Conservation (phyloP, 441 rosid genomes). For the Erodium trifolium region DNA sequence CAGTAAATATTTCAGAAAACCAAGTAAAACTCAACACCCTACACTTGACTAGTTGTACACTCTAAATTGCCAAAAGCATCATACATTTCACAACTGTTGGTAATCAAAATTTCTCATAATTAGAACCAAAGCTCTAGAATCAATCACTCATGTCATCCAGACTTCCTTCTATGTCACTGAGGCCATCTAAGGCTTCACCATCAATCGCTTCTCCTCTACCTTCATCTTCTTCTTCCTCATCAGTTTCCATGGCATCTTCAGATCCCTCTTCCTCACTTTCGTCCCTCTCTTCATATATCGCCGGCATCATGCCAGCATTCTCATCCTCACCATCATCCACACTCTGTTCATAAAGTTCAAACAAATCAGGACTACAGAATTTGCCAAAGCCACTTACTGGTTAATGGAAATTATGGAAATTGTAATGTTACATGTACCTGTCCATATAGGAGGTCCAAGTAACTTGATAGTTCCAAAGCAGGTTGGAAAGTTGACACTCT, state of each 20-base stretch:
- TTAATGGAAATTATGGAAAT: not conserved
- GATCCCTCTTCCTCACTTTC: conserved; percentile 40
- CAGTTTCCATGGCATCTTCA: conserved; percentile 59
- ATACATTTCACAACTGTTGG: not conserved
- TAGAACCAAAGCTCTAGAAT: conserved; percentile 8
- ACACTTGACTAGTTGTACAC: not conserved
- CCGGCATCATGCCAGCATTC: conserved; percentile 33
- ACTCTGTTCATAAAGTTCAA: conserved; percentile 25
- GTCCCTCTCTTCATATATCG: conserved; percentile 59
- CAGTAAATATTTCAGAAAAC: not conserved
- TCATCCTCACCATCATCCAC: conserved; percentile 50
- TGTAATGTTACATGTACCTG: conserved; percentile 25
- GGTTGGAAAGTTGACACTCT: conserved; percentile 59
- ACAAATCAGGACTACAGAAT: not conserved
- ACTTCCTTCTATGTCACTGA: conserved; percentile 5
- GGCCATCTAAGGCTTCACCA: conserved; percentile 18
- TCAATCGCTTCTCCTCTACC: conserved; percentile 28
- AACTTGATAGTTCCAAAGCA: conserved; percentile 62
- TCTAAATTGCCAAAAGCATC: not conserved
- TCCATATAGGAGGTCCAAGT: conserved; percentile 47
- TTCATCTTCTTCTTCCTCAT: conserved; percentile 20
- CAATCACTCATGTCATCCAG: conserved; percentile 38
- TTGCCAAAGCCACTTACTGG: not conserved
- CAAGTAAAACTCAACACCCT: not conserved
- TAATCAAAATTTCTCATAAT: not conserved